Conservation (phyloP, 306 rosid genomes). For the Castanea mollissima region DNA sequence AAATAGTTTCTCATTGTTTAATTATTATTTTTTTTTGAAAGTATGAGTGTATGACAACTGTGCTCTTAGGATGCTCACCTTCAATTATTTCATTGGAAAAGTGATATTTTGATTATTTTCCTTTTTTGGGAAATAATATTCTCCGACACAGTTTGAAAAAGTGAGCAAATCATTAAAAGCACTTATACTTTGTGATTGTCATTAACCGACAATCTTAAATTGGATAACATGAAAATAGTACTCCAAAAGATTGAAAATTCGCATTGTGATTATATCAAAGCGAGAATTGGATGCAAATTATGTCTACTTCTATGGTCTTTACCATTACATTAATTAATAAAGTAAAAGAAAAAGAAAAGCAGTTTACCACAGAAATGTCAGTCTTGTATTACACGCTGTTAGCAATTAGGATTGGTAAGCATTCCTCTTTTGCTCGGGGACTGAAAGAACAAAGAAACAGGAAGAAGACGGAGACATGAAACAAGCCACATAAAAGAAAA, state of each 20-base stretch:
- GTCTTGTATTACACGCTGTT: not conserved
- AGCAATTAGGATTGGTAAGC: not conserved
- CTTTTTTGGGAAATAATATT: not conserved
- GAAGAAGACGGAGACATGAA: not conserved
- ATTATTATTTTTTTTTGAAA: too few species aligned
- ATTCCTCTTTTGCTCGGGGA: not conserved
- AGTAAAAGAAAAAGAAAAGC: too few species aligned
- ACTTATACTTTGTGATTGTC: not conserved
- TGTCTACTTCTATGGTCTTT: too few species aligned
- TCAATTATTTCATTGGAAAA: conserved; percentile 25
- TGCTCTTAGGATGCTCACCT: conserved; percentile 27
- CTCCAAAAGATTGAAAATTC: too few species aligned
- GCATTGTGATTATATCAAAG: not conserved
- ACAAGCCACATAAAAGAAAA: not conserved
- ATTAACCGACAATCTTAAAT: not conserved
- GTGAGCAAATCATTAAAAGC: not conserved
- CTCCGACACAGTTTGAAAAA: not conserved
- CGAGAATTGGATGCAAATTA: not conserved
- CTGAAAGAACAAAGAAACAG: not conserved
- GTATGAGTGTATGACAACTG: not conserved
- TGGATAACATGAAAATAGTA: not conserved
- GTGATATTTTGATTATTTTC: not conserved
- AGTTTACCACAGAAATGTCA: not conserved
- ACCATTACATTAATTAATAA: too few species aligned
- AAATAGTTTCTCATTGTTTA: too few species aligned